These are phyloP conservation scores for Peterozyma xylosa DNA, from an alignment of 805 yeast genomes.

Conservation along the genomic window DNA sequence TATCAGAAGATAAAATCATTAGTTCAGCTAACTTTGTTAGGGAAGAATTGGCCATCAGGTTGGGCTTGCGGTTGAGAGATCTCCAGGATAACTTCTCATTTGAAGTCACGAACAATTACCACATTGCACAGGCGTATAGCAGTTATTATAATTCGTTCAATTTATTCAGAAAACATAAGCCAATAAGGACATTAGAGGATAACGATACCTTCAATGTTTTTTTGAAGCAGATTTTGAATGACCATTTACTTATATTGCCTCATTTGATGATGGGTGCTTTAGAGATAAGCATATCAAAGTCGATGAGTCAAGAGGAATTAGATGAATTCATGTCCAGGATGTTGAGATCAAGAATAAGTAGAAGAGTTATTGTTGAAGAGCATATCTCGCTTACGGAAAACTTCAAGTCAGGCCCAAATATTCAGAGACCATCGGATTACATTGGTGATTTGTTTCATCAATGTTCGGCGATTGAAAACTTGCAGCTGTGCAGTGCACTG, in stretches of 20 bases:
- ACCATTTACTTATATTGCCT: slow-evolving; percentile 76
- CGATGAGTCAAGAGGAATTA: slow-evolving; percentile 52
- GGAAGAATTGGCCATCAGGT: slow-evolving; percentile 74
- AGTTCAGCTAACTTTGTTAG: slow-evolving; percentile 85
- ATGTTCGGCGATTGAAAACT: slow-evolving; percentile 66
- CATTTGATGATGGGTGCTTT: slow-evolving; percentile 90
- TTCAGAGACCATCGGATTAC: slow-evolving; percentile 43
- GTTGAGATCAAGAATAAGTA: slow-evolving; percentile 78
- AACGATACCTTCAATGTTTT: slow-evolving; percentile 66
- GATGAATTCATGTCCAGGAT: slow-evolving; percentile 72
- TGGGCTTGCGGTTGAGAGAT: slow-evolving; percentile 73
- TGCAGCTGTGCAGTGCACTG: slow-evolving; percentile 44
- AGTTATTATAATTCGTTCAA: slow-evolving; percentile 85
- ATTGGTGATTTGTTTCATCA: slow-evolving; percentile 76
- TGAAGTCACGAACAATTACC: slow-evolving; percentile 77
- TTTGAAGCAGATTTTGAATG: slow-evolving; percentile 59
- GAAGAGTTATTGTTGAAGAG: slow-evolving; percentile 88
- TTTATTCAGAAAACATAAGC: slow-evolving; percentile 66
- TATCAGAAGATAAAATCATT: slow-evolving; percentile 71
- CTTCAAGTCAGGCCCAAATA: slow-evolving; percentile 31
- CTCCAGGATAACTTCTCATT: slow-evolving; percentile 72
- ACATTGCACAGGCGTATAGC: slow-evolving; percentile 82
- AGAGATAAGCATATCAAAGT: slow-evolving; percentile 59
- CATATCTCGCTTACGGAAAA: slow-evolving; percentile 66
- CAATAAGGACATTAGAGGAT: slow-evolving; percentile 62